phyloP scores from a whole-genome alignment of 2,329 filamentous ascomycete species.

The Sarocladium brachiariae region DNA sequence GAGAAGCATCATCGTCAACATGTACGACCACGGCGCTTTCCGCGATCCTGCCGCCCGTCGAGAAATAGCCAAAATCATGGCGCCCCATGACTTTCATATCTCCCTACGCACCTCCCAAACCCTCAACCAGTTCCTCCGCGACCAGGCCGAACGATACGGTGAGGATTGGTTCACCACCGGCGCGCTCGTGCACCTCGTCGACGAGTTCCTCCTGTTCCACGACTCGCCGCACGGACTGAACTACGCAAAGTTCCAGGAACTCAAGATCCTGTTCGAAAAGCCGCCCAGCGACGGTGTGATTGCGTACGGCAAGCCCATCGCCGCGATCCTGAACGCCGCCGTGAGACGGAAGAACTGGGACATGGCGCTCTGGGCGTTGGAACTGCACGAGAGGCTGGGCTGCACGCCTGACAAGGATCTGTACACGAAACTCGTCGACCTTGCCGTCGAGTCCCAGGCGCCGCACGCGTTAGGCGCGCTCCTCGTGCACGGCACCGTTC shows the following conservation, averaged over 20 bases:
- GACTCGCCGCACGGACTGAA: constrained; percentile 12
- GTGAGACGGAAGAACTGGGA: constrained; percentile 21
- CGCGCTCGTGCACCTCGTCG: constrained; percentile 32
- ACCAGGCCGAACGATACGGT: constrained; percentile 38
- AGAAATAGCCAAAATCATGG: constrained; percentile 36
- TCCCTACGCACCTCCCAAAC: constrained; percentile 29
- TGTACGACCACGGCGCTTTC: constrained; percentile 39
- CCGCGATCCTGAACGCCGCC: constrained; percentile 29
- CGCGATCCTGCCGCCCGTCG: constrained; percentile 27
- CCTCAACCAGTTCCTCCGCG: constrained; percentile 30
- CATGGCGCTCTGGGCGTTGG: constrained; percentile 25
- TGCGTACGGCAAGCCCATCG: constrained; percentile 28
- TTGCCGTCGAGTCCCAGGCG: constrained; percentile 26
- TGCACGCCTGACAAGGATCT: constrained; percentile 23
- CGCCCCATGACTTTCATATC: constrained; percentile 33
- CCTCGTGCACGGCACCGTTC: constrained; percentile 26
- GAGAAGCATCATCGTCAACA: constrained; percentile 37
- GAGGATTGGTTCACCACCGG: constrained; percentile 34
- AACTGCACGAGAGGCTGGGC: constrained; percentile 16
- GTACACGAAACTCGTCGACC: constrained; percentile 31
- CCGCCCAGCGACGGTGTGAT: constrained; percentile 17
- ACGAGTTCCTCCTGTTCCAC: constrained; percentile 35
- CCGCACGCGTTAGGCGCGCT: constrained; percentile 23
- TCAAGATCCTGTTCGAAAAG: constrained; percentile 20
- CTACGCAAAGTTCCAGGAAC: constrained; percentile 19